phyloP scores from a whole-genome alignment of 495 filamentous ascomycete species.

The Podospora anserina region DNA sequence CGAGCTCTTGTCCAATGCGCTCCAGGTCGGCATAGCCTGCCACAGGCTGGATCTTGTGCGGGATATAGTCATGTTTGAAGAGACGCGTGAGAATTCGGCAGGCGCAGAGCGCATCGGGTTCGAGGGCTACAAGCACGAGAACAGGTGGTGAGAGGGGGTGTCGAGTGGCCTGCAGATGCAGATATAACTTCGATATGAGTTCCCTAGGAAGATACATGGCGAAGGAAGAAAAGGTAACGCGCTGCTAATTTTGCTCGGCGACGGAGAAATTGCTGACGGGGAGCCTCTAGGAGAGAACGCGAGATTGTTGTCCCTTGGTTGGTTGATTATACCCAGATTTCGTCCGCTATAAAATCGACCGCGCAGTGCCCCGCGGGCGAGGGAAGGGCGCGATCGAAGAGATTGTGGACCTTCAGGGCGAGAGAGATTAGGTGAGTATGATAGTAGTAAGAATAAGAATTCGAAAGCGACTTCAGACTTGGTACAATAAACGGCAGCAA shows the following conservation, averaged over 20 bases:
- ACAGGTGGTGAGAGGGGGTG: slow-evolving; percentile 84
- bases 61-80: slow-evolving; percentile 93
- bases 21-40: slow-evolving; percentile 88
- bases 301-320: neutral
- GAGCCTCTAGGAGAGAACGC: neutral
- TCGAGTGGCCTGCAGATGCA: slow-evolving; percentile 73
- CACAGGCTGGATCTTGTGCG: slow-evolving; percentile 96
- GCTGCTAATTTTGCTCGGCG: neutral
- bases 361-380: neutral
- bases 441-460: neutral
- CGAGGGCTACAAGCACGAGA: slow-evolving; percentile 88
- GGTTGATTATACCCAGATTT: neutral
- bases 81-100: slow-evolving; percentile 88
- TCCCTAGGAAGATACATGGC: slow-evolving; percentile 91
- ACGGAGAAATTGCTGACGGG: neutral
- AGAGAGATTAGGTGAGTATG: neutral
- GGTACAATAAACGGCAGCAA: neutral
- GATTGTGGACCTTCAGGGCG: neutral
- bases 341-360: neutral
- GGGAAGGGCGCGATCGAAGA: neutral
- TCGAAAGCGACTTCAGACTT: neutral
- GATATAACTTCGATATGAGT: slow-evolving; percentile 86
- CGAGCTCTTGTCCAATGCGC: slow-evolving; percentile 68
- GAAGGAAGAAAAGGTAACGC: slow-evolving; percentile 4
- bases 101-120: slow-evolving; percentile 93